These are phyloP conservation scores for Pseudocercospora macadamiae DNA, from an alignment of 2,329 filamentous ascomycete species.

Conservation along the genomic window DNA sequence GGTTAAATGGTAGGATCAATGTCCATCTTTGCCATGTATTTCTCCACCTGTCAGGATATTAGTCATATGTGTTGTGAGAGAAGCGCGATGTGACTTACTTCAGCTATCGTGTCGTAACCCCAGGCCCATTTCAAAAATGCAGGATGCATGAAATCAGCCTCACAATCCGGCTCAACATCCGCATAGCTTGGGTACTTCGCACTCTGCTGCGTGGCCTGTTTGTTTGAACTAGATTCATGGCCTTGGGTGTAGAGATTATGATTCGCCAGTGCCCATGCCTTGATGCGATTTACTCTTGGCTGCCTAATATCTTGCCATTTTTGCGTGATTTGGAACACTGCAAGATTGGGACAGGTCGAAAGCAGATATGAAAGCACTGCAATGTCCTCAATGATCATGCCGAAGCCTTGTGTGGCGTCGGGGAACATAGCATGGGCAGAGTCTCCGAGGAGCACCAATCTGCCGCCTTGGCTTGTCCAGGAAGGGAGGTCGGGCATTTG, in stretches of 20 bases:
- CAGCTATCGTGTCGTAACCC: slow-evolving; percentile 12
- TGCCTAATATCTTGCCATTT: slow-evolving; percentile 13
- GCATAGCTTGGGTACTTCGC: neutral
- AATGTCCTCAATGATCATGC: slow-evolving; percentile 15
- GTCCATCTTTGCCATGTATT: neutral
- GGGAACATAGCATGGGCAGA: slow-evolving; percentile 18
- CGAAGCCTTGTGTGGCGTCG: slow-evolving; percentile 15
- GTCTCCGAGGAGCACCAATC: slow-evolving; percentile 12
- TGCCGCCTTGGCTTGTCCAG: slow-evolving; percentile 8
- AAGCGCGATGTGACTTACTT: no score
- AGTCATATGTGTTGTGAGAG: no score
- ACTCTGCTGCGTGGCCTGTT: neutral
- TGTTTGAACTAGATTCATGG: neutral
- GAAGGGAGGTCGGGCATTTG: slow-evolving; percentile 10
- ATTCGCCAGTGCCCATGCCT: slow-evolving; percentile 9
- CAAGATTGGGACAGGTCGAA: neutral
- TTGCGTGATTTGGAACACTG: slow-evolving; percentile 2
- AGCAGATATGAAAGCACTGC: slow-evolving; percentile 13
- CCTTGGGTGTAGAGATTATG: slow-evolving; percentile 3
- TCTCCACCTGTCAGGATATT: neutral
- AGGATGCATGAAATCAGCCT: slow-evolving; percentile 6
- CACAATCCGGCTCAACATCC: slow-evolving; percentile 4
- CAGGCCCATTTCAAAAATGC: slow-evolving; percentile 15
- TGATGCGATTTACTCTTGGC: slow-evolving; percentile 10
- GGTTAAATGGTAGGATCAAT: no score